Conservation (phyloP, 208 protist species). For the Leishmania braziliensis region DNA sequence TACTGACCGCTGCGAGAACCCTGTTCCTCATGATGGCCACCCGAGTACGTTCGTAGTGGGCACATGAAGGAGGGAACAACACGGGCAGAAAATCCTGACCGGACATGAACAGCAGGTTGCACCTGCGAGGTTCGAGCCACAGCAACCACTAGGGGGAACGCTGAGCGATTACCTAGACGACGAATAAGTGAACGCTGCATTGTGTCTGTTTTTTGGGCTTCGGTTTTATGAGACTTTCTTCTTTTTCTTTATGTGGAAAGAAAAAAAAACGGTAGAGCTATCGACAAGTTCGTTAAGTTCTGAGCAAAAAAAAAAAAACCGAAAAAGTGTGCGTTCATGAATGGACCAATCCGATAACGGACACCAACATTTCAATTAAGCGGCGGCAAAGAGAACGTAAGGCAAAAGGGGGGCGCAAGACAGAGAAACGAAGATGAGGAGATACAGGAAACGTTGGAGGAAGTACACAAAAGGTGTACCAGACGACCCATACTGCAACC, state of each 20-base stretch:
- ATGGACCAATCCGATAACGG: not conserved
- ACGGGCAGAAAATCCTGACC: constrained; percentile 1
- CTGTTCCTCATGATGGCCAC: constrained; percentile 59
- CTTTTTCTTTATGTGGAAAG: not conserved
- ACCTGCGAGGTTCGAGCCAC: constrained; percentile 14
- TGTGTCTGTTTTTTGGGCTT: constrained; percentile 6
- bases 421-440: not conserved
- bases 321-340: not conserved
- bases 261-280: not conserved
- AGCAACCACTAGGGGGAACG: constrained; percentile 20
- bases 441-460: not conserved
- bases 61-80: constrained; percentile 7
- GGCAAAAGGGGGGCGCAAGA: not conserved
- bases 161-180: constrained; percentile 13
- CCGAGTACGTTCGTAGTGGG: constrained; percentile 64
- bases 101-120: not conserved
- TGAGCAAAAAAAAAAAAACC: not conserved
- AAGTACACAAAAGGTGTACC: not conserved
- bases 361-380: not conserved
- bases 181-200: constrained; percentile 33
- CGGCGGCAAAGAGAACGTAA: not conserved
- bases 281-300: not conserved
- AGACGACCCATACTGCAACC: not conserved
- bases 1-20: constrained; percentile 83
- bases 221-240: not conserved